Percentiles rank a stretch among this genome's conserved stretches.
Conservation (phyloP, 306 rosid species). For the Trifolium repens region DNA sequence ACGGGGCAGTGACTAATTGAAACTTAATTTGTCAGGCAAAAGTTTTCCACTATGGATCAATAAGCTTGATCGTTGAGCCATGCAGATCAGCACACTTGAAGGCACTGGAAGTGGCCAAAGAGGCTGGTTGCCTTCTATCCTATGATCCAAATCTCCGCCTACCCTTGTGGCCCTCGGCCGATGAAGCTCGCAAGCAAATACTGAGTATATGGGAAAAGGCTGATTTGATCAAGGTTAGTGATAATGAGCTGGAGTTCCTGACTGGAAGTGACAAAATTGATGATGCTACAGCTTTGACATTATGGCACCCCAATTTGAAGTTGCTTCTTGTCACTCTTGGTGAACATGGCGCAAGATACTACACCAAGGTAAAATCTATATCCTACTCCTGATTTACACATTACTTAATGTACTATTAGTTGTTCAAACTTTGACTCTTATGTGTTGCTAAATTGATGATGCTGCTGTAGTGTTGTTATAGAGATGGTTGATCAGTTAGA, state of each 20-base stretch:
- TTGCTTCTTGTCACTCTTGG: slow-evolving; percentile 95
- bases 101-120: slow-evolving; percentile 84
- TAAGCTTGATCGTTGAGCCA: slow-evolving; percentile 96
- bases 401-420: no score
- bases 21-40: slow-evolving; percentile 60
- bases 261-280: slow-evolving; percentile 72
- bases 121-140: slow-evolving; percentile 80
- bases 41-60: slow-evolving; percentile 87
- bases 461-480: not conserved
- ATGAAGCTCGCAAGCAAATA: slow-evolving; percentile 86
- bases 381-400: not conserved
- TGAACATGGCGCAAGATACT: slow-evolving; percentile 84
- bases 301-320: slow-evolving; percentile 84
- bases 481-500: not conserved
- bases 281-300: slow-evolving; percentile 67
- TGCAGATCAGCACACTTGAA: slow-evolving; percentile 88
- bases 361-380: slow-evolving; percentile 69
- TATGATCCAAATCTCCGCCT: slow-evolving; percentile 88
- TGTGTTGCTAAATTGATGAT: not conserved
- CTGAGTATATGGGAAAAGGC: slow-evolving; percentile 89
- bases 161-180: slow-evolving; percentile 74
- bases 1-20: not conserved
- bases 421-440: no score
- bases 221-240: slow-evolving; percentile 84
- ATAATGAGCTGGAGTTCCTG: slow-evolving; percentile 81